Conservation (phyloP, 768 basidiomycete genomes). For the Collybia sordida region DNA sequence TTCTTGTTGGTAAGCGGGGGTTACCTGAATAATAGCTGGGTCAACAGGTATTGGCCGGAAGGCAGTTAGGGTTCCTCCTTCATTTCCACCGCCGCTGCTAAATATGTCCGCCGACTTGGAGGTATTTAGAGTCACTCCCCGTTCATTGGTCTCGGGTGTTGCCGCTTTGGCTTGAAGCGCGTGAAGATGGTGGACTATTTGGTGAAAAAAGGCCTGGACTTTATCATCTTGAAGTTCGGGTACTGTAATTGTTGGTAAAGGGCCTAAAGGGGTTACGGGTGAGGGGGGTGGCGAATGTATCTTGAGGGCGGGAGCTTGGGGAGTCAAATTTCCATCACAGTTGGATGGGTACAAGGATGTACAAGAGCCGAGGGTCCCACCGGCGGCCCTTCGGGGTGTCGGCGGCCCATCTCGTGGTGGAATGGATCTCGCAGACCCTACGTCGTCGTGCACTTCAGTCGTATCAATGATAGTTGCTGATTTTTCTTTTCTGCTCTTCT, state of each 20-base stretch:
- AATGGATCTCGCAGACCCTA: conserved; percentile 33
- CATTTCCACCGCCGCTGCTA: background rate
- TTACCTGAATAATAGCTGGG: background rate
- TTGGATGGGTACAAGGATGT: conserved; percentile 18
- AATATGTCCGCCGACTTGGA: conserved; percentile 11
- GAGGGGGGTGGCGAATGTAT: conserved; percentile 19
- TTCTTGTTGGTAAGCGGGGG: no score
- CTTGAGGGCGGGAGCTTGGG: conserved; percentile 11
- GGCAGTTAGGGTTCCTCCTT: background rate
- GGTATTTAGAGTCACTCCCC: conserved; percentile 13
- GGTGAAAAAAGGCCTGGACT: conserved; percentile 83
- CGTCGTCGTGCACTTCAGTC: conserved; percentile 22
- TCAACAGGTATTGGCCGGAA: conserved; percentile 15
- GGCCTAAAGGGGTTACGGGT: conserved; percentile 24
- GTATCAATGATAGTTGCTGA: conserved; percentile 16
- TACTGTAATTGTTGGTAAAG: conserved; percentile 50
- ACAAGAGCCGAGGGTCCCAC: conserved; percentile 23
- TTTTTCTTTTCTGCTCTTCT: conserved; percentile 29
- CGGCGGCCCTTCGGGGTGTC: conserved; percentile 58
- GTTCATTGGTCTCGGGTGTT: conserved; percentile 10
- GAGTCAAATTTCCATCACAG: background rate
- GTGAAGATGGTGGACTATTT: conserved; percentile 80
- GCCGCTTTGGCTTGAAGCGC: conserved; percentile 59
- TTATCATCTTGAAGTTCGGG: conserved; percentile 73
- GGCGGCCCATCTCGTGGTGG: conserved; percentile 59